A percentile compares a stretch with the other conserved stretches of the same genome.
Conservation (phyloP, 345 rosid species). For the Eucalyptus erythrocorys region DNA sequence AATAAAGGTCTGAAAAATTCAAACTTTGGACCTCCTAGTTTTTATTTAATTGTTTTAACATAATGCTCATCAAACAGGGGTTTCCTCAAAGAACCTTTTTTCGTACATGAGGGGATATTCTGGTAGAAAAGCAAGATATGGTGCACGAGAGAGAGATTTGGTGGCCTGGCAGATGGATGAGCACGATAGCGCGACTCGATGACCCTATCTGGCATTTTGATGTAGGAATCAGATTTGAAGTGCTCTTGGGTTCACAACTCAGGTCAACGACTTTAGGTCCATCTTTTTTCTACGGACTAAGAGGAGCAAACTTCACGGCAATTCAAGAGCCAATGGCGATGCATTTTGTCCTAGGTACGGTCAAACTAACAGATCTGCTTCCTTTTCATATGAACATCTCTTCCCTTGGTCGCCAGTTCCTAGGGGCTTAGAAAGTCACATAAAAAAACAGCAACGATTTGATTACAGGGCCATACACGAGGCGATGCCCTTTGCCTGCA, state of each 20-base stretch:
- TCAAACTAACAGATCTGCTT: neutral
- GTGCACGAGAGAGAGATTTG: neutral
- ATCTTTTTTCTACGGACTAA: neutral
- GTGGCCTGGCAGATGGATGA: neutral
- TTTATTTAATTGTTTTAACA: too few species aligned
- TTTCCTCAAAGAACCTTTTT: neutral
- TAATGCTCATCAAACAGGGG: neutral
- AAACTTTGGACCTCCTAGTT: too few species aligned
- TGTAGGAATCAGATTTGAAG: neutral
- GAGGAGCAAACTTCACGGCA: neutral
- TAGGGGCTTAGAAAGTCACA: neutral
- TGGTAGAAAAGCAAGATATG: neutral
- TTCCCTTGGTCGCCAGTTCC: neutral
- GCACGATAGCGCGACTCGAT: neutral
- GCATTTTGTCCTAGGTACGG: neutral
- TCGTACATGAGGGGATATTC: neutral
- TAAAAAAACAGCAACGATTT: neutral
- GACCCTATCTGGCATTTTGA: neutral
- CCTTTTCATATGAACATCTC: neutral
- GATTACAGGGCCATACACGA: neutral
- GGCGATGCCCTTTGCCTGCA: neutral
- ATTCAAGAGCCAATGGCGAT: neutral
- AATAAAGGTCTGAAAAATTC: too few species aligned
- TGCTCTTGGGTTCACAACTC: neutral
- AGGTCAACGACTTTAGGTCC: neutral